These are phyloP conservation scores for Blastocystis hominis DNA, from an alignment of 352 stramenopile species.

Conservation along the genomic window DNA sequence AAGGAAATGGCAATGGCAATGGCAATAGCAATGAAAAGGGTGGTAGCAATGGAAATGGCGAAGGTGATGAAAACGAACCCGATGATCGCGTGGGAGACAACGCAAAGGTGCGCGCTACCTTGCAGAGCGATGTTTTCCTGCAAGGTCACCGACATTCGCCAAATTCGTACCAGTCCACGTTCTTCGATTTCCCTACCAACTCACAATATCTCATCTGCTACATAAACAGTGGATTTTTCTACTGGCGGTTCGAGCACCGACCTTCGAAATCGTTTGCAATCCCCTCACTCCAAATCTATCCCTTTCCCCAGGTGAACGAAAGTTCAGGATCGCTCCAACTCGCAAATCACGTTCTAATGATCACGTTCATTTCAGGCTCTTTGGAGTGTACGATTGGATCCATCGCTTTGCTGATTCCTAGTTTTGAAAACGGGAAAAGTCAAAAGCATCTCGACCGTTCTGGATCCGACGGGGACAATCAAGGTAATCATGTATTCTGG, in stretches of 20 bases:
- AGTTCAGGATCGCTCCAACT: background rate
- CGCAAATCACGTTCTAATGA: background rate
- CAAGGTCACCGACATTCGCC: background rate
- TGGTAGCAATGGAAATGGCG: no score
- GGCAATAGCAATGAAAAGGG: no score
- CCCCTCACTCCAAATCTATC: background rate
- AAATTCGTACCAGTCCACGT: background rate
- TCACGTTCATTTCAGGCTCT: background rate
- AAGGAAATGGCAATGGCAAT: no score
- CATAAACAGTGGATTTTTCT: background rate
- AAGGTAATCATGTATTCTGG: background rate
- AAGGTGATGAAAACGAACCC: no score
- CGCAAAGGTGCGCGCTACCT: background rate
- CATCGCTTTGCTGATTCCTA: background rate
- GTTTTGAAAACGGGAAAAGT: background rate
- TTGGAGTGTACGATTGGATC: background rate
- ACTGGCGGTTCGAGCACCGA: background rate
- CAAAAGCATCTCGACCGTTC: background rate
- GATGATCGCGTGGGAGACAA: no score
- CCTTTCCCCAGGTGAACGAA: background rate
- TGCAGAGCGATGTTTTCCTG: background rate
- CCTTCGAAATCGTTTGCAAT: background rate
- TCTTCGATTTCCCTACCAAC: background rate
- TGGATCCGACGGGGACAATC: background rate
- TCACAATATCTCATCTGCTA: background rate